Evolutionary conservation across 1,139 yeast species (phyloP), one percentile per base, ranked within the genome.

Genomic region (Ogataea hybrid): DNA sequence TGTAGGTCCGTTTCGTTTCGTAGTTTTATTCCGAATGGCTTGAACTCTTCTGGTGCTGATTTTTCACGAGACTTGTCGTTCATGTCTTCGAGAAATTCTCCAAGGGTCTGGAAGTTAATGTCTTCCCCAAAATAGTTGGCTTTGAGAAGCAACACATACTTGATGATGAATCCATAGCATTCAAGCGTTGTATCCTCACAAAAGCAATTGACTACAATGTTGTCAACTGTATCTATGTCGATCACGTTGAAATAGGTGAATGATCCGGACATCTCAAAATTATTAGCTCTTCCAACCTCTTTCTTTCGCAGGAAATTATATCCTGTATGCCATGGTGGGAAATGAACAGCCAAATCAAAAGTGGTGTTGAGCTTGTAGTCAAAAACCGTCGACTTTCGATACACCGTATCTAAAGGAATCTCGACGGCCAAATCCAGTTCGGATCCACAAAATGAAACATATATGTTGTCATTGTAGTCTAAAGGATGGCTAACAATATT

Each of bases 301-400:
- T 78, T 74, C 21, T 73, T 70, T 38, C 72, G 73, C 65, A 84
- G 62, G 52, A 90, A 92, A 36, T 85, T 82, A 50, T 81, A 75
- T 14, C 81, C 68, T 0, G 97, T 89, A 57, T 88, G 95, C 96
- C 97, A 92, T 0, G 92, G 84, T 0, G 97, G 97, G 0, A 94
- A 78, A 46, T 81, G 84, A 5, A 90, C 63, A 1, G 76, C 68
- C 36, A 90, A 57, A 41, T 81, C 76, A 52, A 88, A 79, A 0
- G 88, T 79, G 0, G 96, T 84, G 29, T 53, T 52, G 2, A 88
- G 53, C 1, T 64, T 61, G 52, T 75, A 87, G 5, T 71, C 66
- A 14, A 86, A 70, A 0, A 77, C 72, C 3, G 81, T 79, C 6
- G 75, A 71, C 38, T 78, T 75, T 16, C 79, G 70, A 30, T 78